Conservation (phyloP, 257 asterid species). For the Lycium barbarum region DNA sequence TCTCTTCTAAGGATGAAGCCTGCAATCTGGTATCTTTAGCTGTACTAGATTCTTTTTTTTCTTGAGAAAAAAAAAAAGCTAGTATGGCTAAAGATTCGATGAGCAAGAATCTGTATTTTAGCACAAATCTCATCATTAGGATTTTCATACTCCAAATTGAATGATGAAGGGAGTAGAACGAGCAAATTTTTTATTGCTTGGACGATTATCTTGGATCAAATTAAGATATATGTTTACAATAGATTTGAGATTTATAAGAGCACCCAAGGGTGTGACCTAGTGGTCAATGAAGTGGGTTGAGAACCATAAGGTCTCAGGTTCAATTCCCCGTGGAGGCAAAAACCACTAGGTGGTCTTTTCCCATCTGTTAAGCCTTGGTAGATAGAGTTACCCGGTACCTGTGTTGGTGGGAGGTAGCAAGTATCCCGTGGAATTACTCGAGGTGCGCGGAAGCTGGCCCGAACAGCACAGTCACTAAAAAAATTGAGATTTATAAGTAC, state of each 20-base stretch:
- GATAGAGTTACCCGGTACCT: neutral
- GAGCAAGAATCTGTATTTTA: conserved; percentile 6
- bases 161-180: neutral
- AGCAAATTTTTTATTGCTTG: neutral
- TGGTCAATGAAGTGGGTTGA: neutral
- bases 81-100: neutral
- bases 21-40: neutral
- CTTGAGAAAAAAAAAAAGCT: neutral
- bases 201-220: neutral
- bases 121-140: neutral
- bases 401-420: neutral
- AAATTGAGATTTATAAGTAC: neutral
- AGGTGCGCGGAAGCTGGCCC: neutral
- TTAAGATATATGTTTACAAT: neutral
- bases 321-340: neutral
- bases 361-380: neutral
- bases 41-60: neutral
- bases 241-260: neutral
- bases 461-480: neutral
- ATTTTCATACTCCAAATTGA: neutral
- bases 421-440: neutral
- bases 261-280: neutral
- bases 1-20: neutral
- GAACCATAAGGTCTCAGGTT: neutral
- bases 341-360: neutral